Base-by-base conservation (phyloP, 371 early-diverging fungal species). In the Nematocida homosporus region DNA sequence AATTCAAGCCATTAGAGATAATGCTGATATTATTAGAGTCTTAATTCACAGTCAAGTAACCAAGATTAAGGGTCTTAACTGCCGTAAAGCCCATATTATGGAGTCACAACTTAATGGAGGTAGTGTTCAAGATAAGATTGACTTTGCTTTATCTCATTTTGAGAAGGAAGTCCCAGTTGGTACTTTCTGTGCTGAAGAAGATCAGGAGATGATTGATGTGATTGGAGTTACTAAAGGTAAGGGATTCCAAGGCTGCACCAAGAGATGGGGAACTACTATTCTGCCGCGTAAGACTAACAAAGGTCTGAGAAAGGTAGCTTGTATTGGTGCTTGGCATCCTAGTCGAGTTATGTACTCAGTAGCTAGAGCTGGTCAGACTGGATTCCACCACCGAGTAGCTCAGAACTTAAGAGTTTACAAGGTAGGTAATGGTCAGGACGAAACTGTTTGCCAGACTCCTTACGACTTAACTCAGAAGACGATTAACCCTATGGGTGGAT, bases 311-410 rank as follows among this genome's bases (percentile, higher is more conserved):
- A 98, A 98, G 91, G 96, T 98, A 80, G 99, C 97, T 82, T 98
- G 99, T 90, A 97, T 98, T 85, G 99, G 99, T 86, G 96, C 99
- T 78, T 98, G 99, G 99, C 99, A 98, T 88, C 99, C 99, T 84
- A 88, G 90, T 83, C 90, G 94, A 79, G 99, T 98, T 86, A 92
- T 94, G 94, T 94, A 76, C 90, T 91, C 97, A 65, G 96, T 98
- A 80, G 91, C 99, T 76, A 92, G 99, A 86, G 94, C 97, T 81
- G 99, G 99, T 91, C 97, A 96, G 88, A 88, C 90, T 85, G 99
- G 99, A 87, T 96, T 92, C 91, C 99, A 99, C 86, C 94, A 96
- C 88, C 92, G 99, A 88, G 96, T 96, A 77, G 95, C 95, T 87
- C 86, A 90, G 80, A 99, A 99, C 92, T 94, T 95, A 91, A 94